Evolutionary conservation across 2,329 filamentous ascomycete genomes (phyloP).

Genomic region (Dactylellina leptospora): DNA sequence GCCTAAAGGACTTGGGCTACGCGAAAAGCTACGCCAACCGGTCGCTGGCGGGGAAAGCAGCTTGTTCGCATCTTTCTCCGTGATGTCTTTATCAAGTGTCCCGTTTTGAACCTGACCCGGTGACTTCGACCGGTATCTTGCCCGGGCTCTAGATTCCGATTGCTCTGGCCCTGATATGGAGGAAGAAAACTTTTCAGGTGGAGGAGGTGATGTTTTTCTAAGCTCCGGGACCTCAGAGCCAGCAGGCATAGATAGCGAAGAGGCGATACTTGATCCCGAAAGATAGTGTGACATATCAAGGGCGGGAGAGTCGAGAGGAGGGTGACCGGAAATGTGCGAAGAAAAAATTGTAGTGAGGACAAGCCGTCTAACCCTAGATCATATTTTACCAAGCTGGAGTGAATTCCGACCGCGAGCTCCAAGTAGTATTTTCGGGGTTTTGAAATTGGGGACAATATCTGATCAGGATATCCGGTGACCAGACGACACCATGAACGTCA

Average conservation of each 20-base stretch:
- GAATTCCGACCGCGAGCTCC: too few relatives aligned
- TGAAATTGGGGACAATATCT: too few relatives aligned
- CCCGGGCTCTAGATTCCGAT: conserved; percentile 35
- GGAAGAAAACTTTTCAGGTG: conserved; percentile 4
- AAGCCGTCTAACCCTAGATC: conserved; percentile 6
- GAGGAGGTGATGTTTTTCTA: conserved; percentile 44
- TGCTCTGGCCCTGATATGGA: background rate
- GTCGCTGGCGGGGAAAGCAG: conserved; percentile 37
- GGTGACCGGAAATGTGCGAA: conserved; percentile 23
- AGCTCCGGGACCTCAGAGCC: conserved; percentile 29
- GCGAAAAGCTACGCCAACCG: conserved; percentile 85
- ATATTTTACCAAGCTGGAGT: conserved; percentile 2
- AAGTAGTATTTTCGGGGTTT: too few relatives aligned
- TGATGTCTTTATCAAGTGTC: background rate
- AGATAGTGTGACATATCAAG: conserved; percentile 17
- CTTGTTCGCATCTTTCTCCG: conserved; percentile 16
- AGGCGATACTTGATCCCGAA: background rate
- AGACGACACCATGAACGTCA: too few relatives aligned
- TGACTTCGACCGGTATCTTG: conserved; percentile 50
- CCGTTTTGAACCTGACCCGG: background rate
- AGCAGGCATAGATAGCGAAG: conserved; percentile 29
- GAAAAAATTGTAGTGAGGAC: background rate
- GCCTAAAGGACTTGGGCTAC: conserved; percentile 90
- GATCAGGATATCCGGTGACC: too few relatives aligned
- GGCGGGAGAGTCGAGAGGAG: background rate